These are phyloP conservation scores for Phtheirospermum japonicum DNA, from an alignment of 257 asterid species.

Conservation along the genomic window DNA sequence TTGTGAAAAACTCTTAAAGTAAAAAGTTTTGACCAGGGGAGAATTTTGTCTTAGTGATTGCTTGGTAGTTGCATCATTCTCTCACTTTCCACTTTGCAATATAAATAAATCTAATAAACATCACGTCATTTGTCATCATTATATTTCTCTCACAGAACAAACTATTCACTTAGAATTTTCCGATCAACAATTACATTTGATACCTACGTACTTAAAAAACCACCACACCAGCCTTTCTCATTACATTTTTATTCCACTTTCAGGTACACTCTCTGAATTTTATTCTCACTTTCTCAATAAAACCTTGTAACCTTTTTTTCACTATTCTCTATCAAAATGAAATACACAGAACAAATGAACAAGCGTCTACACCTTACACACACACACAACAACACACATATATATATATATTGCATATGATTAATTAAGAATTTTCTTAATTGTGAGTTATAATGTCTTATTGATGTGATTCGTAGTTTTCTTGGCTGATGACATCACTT, in stretches of 20 bases:
- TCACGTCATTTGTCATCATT: not conserved
- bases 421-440: not conserved
- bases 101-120: not conserved
- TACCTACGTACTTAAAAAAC: too few species aligned
- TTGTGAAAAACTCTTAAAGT: not conserved
- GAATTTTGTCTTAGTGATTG: not conserved
- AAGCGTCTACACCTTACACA: too few species aligned
- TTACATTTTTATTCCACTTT: too few species aligned
- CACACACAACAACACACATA: too few species aligned
- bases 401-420: not conserved
- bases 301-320: not conserved
- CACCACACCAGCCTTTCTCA: too few species aligned
- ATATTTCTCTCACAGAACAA: not conserved
- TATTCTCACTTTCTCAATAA: not conserved
- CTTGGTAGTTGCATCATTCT: not conserved
- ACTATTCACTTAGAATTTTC: not conserved
- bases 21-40: not conserved
- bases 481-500: constrained; percentile 15
- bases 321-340: not conserved
- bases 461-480: constrained; percentile 10
- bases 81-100: not conserved
- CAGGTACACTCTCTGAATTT: too few species aligned
- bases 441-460: not conserved
- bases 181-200: too few species aligned
- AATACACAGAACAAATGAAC: not conserved